These are phyloP conservation scores for Lactarius indigo DNA, from an alignment of 768 basidiomycete species.

Conservation along the genomic window DNA sequence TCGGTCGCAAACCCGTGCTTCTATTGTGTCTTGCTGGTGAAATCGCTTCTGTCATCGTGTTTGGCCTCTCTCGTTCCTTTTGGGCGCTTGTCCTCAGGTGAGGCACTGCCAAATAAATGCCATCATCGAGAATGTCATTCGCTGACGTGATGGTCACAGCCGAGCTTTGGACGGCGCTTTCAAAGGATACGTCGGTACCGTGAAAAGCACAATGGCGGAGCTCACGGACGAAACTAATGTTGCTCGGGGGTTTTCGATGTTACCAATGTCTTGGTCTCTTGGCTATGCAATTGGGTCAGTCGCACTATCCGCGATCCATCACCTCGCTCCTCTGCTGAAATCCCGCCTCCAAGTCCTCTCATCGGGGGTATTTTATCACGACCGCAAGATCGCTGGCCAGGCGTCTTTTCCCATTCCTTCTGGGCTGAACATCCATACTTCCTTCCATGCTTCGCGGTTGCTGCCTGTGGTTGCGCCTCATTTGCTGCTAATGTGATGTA, in stretches of 20 bases:
- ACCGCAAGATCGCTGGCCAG: slow-evolving; percentile 25
- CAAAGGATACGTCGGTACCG: not conserved
- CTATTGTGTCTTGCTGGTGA: not conserved
- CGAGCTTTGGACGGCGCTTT: not conserved
- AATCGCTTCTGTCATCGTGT: not conserved
- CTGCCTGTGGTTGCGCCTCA: not conserved
- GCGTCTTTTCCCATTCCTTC: slow-evolving; percentile 21
- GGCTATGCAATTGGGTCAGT: slow-evolving; percentile 14
- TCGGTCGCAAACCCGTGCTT: not conserved
- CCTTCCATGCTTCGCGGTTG: slow-evolving; percentile 22
- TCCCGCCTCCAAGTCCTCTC: slow-evolving; percentile 12
- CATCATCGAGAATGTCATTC: not conserved
- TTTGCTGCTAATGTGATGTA: not conserved
- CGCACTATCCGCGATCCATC: not conserved
- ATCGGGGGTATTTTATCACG: slow-evolving; percentile 26
- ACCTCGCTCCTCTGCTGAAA: not conserved
- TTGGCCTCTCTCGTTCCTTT: not conserved
- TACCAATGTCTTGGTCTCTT: not conserved
- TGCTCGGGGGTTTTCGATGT: not conserved
- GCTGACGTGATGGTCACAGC: not conserved
- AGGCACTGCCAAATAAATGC: not conserved
- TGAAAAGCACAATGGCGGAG: not conserved
- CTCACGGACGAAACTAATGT: not conserved
- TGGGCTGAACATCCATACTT: slow-evolving; percentile 28
- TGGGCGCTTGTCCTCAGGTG: not conserved